A percentile compares a stretch with the other conserved stretches of the same genome.
These are phyloP conservation scores for Tylopilus sp. DNA, from an alignment of 768 basidiomycete species.

Conservation along the genomic window DNA sequence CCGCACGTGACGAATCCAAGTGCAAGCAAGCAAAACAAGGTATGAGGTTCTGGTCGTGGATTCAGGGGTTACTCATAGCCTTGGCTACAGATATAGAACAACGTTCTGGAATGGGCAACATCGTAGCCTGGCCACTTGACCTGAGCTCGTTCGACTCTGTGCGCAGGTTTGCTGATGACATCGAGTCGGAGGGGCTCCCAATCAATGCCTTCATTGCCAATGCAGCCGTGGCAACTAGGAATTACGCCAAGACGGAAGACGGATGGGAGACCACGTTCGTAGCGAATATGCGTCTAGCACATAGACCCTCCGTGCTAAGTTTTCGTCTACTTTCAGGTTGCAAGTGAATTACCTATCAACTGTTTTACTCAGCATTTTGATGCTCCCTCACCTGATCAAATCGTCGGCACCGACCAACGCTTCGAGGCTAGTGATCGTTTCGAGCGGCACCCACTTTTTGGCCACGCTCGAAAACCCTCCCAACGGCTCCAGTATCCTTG, in stretches of 20 bases:
- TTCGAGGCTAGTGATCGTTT: constrained; percentile 30
- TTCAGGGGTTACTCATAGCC: not conserved
- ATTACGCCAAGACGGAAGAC: constrained; percentile 28
- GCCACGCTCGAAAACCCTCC: constrained; percentile 8
- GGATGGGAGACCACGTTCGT: constrained; percentile 37
- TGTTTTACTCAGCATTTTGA: constrained; percentile 29
- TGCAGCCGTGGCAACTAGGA: constrained; percentile 20
- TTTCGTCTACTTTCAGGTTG: constrained; percentile 18
- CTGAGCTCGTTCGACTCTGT: constrained; percentile 33
- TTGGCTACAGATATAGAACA: constrained; percentile 18
- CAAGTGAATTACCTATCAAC: constrained; percentile 38
- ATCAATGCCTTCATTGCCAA: constrained; percentile 32
- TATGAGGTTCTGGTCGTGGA: not conserved
- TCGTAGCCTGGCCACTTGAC: constrained; percentile 34
- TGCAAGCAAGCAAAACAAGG: constrained; percentile 18
- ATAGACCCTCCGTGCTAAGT: not conserved
- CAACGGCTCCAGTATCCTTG: constrained; percentile 26
- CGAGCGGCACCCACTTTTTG: constrained; percentile 31
- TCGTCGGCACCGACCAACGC: constrained; percentile 20
- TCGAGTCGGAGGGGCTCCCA: constrained; percentile 24
- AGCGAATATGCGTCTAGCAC: not conserved
- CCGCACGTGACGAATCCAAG: constrained; percentile 23
- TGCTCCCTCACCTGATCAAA: constrained; percentile 34
- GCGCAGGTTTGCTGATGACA: constrained; percentile 27
- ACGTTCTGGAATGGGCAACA: constrained; percentile 1